Percentiles rank a stretch among this genome's conserved stretches.
Evolutionary conservation across 129 eudicot species (phyloP).

Genomic region (Erigeron canadensis): DNA sequence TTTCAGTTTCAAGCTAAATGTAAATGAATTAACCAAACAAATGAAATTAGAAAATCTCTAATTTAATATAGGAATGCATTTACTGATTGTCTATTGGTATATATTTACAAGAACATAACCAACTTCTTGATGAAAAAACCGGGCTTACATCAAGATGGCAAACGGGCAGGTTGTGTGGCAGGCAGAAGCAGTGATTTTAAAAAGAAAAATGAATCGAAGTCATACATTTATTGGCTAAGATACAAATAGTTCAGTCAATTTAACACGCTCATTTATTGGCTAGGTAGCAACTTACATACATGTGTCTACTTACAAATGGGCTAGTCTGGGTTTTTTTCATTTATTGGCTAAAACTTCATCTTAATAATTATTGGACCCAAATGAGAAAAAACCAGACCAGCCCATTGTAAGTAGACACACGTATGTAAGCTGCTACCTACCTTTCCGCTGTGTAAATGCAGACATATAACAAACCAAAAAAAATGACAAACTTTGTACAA

Average conservation of each 20-base stretch:
- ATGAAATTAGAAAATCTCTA: neutral
- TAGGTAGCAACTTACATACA: neutral
- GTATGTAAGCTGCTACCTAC: neutral
- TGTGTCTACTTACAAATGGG: too few species aligned
- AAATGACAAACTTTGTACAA: neutral
- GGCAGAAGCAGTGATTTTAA: neutral
- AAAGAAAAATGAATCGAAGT: too few species aligned
- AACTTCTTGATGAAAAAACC: neutral
- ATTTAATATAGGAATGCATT: neutral
- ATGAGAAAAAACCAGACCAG: too few species aligned
- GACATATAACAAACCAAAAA: neutral
- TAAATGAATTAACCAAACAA: neutral
- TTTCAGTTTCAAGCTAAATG: constrained; percentile 6
- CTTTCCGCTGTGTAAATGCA: neutral
- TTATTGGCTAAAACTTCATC: too few species aligned
- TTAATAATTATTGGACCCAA: too few species aligned
- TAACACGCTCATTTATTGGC: too few species aligned
- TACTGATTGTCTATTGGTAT: neutral
- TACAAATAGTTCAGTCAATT: too few species aligned
- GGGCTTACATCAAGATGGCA: neutral
- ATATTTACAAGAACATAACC: neutral
- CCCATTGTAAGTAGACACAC: neutral
- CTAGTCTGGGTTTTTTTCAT: too few species aligned
- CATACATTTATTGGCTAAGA: too few species aligned
- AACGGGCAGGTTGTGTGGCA: too few species aligned